Percentiles rank a stretch among this genome's conserved stretches.
These are phyloP conservation scores for Lepiota subincarnata DNA, from an alignment of 768 basidiomycete genomes.

Conservation along the genomic window DNA sequence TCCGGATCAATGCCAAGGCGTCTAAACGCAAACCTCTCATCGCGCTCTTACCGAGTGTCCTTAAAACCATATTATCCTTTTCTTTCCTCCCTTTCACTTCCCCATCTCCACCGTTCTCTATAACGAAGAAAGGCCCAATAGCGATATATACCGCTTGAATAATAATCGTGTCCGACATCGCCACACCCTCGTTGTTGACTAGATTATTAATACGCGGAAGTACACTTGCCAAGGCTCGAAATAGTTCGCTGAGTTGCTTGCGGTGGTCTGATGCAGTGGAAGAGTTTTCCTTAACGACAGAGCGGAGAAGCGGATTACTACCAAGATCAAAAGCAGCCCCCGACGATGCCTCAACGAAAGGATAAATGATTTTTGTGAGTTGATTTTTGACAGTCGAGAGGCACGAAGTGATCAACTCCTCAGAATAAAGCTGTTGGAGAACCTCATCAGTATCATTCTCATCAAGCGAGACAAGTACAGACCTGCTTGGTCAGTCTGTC, in stretches of 20 bases:
- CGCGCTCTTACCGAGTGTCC: slow-evolving; percentile 70
- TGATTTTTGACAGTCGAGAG: slow-evolving; percentile 75
- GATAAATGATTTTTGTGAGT: slow-evolving; percentile 76
- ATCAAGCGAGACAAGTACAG: slow-evolving; percentile 15
- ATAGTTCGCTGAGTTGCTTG: slow-evolving; percentile 45
- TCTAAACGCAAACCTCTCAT: slow-evolving; percentile 81
- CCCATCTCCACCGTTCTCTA: slow-evolving; percentile 55
- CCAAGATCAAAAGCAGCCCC: slow-evolving; percentile 33
- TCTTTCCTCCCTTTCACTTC: slow-evolving; percentile 43
- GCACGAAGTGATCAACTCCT: slow-evolving; percentile 85
- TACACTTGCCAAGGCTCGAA: slow-evolving; percentile 66
- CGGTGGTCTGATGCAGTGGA: slow-evolving; percentile 11
- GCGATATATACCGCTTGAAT: slow-evolving; percentile 92
- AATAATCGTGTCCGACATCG: slow-evolving; percentile 88
- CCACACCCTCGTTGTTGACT: slow-evolving; percentile 63
- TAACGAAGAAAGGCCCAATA: slow-evolving; percentile 91
- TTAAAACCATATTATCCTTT: slow-evolving; percentile 57
- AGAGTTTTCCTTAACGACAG: slow-evolving; percentile 50
- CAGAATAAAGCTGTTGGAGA: slow-evolving; percentile 75
- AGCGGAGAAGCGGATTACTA: slow-evolving; percentile 46
- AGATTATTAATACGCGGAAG: slow-evolving; percentile 74
- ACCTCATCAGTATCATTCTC: neutral
- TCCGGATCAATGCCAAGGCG: slow-evolving; percentile 78
- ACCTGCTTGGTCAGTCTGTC: slow-evolving; percentile 88
- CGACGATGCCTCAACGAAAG: slow-evolving; percentile 72